Evolutionary conservation across 257 asterid genomes (phyloP), one percentile per base, ranked within the genome.

Genomic region (Vinca minor): DNA sequence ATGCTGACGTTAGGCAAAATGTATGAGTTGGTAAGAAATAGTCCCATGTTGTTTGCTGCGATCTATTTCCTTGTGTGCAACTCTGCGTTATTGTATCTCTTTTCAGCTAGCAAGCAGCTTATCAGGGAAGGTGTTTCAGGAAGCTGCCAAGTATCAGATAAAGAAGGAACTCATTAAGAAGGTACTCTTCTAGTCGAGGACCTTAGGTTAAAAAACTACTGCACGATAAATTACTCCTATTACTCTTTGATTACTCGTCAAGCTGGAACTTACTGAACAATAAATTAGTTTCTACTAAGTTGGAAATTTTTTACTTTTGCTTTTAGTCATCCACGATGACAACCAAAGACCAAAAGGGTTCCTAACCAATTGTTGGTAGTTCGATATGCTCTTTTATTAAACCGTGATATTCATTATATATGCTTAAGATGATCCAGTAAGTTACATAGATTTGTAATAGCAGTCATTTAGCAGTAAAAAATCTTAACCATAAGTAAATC

Each of bases 61-160:
- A 44, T 59, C 42, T 56, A 26, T 53, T 81, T 68, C 15, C 39
- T 73, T 38, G 66, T 62, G 14, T 8, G 5, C 54, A 57, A 63
- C 66, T 71, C 52, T 71, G 29, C 53, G 69, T n/a, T n/a, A n/a
- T n/a, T n/a, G 54, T 52, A 72, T 38, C 68, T 54, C 58, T 64
- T 69, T 69, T 29, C 76, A 93, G 99, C 65, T 93, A 50, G 95
- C 89, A 75, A 86, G 87, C 68, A 83, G 73, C 71, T 77, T 89
- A 68, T 81, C 96, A 4, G 95, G 90, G 54, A 87, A 85, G 73
- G 63, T 89, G 79, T n/a, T 87, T 29, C 71, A 82, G 65, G 97
- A 93, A 69, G 90, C 91, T 68, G 92, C 96, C 71, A 83, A 84
- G 54, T 85, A 81, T 77, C 94, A 82, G 81, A 70, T 85, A 60